A percentile compares a stretch with the other conserved stretches of the same genome.
These are phyloP conservation scores for Ascochyta viciae-villosae DNA, from an alignment of 2,329 filamentous ascomycete species.

Conservation along the genomic window DNA sequence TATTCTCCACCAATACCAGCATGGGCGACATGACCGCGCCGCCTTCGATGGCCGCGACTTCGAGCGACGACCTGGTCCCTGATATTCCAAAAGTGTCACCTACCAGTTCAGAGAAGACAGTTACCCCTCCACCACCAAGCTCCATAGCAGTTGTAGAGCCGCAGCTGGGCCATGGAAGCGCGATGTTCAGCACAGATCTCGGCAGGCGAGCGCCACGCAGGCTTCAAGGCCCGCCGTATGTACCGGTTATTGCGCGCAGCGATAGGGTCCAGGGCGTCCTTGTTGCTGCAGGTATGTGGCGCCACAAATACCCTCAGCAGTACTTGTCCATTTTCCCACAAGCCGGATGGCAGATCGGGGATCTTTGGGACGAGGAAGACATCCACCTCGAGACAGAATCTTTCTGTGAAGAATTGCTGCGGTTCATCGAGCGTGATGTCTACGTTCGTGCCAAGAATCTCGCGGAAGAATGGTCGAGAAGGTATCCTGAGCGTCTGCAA, in stretches of 20 bases:
- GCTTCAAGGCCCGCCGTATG: conserved; percentile 17
- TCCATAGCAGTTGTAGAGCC: conserved; percentile 11
- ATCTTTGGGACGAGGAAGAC: conserved; percentile 46
- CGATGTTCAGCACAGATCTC: conserved; percentile 42
- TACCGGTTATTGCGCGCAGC: conserved; percentile 37
- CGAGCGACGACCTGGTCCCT: background rate
- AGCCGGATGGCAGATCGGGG: conserved; percentile 33
- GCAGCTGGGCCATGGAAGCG: conserved; percentile 15
- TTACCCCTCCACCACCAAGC: conserved; percentile 5
- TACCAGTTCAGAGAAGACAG: conserved; percentile 18
- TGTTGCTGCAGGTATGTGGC: conserved; percentile 31
- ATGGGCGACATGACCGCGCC: conserved; percentile 7
- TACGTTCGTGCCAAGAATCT: conserved; percentile 25
- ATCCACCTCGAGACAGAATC: conserved; percentile 39
- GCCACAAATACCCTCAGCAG: conserved; percentile 30
- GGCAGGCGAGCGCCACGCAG: conserved; percentile 27
- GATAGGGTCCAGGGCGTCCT: conserved; percentile 25
- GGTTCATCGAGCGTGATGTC: conserved; percentile 38
- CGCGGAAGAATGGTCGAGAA: conserved; percentile 30
- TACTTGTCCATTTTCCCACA: conserved; percentile 39
- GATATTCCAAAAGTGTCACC: background rate
- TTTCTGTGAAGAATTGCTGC: conserved; percentile 39
- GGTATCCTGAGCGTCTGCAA: conserved; percentile 29
- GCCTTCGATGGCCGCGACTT: conserved; percentile 1
- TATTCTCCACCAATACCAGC: background rate